Evolutionary conservation across 495 filamentous ascomycete genomes (phyloP).

Genomic region (Xylona heveae): DNA sequence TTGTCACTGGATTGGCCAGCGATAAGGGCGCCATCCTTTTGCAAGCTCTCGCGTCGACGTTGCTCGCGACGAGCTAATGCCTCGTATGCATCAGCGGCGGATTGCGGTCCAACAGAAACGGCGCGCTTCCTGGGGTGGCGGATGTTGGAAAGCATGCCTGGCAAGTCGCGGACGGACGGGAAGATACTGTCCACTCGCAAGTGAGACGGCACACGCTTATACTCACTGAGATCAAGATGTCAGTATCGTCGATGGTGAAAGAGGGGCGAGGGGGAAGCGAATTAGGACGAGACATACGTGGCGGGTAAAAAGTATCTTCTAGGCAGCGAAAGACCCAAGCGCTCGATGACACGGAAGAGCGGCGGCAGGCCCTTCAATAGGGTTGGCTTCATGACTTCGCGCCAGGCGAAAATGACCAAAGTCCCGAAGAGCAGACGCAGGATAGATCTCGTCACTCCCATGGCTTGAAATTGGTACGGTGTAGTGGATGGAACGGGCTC

Average conservation of each 20-base stretch:
- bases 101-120: constrained; percentile 83
- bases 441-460: constrained; percentile 37
- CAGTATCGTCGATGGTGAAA: constrained; percentile 3
- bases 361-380: constrained; percentile 61
- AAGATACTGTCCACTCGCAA: constrained; percentile 71
- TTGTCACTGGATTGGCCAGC: too few species aligned
- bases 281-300: constrained; percentile 27
- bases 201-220: constrained; percentile 59
- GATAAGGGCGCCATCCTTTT: constrained; percentile 9
- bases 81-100: constrained; percentile 88
- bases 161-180: constrained; percentile 65
- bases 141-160: constrained; percentile 54
- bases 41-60: constrained; percentile 51
- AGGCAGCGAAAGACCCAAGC: constrained; percentile 52
- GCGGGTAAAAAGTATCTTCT: constrained; percentile 78
- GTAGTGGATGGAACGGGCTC: constrained; percentile 36
- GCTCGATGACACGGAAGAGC: constrained; percentile 69
- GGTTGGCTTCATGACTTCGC: constrained; percentile 66
- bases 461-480: constrained; percentile 36
- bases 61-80: constrained; percentile 82
- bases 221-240: constrained; percentile 31
- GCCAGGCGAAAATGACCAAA: constrained; percentile 66
- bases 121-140: constrained; percentile 61
- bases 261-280: constrained; percentile 1
- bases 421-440: constrained; percentile 60